Base-by-base conservation (phyloP, 2,329 filamentous ascomycete species). In the Cadophora luteo-olivacea region DNA sequence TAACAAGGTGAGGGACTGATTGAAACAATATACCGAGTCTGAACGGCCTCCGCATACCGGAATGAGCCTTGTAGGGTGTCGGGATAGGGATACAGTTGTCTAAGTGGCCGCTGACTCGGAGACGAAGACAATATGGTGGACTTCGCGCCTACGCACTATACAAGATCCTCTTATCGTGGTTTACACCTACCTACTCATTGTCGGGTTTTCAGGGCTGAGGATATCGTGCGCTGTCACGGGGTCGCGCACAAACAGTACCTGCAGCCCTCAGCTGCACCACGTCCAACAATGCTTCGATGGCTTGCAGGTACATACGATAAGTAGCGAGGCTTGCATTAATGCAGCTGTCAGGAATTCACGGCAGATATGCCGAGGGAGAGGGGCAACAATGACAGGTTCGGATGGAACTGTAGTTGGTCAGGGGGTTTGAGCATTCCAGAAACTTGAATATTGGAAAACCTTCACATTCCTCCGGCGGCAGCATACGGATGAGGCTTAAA, bases 281-380 rank as follows among this genome's bases (percentile, higher is more conserved):
- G 54, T 24, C 33, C 9, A 38, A 22, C 54, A 58, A 38, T 38
- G 6, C 9, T 33, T 38, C 7, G 55, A 58, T 58, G 32, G 55
- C 52, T 55, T 55, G 52, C 52, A 55, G 52, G 29, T 33, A 55
- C 29, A 16, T 32, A 33, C n/a, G n/a, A 58, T 22, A 58, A 14
- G 33, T 38, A 32, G 57, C 33, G 4, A 45, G 57, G 22, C 36
- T 60, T 60, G 33, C 33, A 60, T 60, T 45, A 24, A 41, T 29
- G 57, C n/a, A 41, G 36, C 57, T 60, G 57, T 29, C n/a, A 60
- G 57, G 57, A 55, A 45, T 22, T 19, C n/a, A 45, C 55, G 33
- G 55, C 55, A 58, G 55, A 38, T 58, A 58, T 38, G 32, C 55
- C 55, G 55, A 58, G 45, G 41, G 33, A 24, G 33, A 19, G n/a